Base-by-base conservation (phyloP, 768 basidiomycete species). In the Termitomyces sp. region DNA sequence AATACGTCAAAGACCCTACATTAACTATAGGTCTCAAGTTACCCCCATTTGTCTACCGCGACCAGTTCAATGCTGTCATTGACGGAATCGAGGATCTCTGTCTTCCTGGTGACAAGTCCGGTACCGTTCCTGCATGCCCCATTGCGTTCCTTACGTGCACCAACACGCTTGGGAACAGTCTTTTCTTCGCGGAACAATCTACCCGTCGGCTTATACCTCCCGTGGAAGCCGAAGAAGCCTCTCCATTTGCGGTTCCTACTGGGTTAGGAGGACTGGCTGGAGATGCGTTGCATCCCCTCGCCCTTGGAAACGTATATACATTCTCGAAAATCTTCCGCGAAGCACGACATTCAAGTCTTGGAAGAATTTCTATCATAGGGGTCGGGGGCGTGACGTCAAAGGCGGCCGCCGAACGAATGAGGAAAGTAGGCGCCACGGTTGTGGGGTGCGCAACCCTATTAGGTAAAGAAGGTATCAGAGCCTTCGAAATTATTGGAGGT, bases 91-190 rank as follows among this genome's bases (percentile, higher is more conserved):
- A 72, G 37, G 64, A 65, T n/a, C 76, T 84, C 54, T 72, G 76
- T 34, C 55, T 64, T 43, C 48, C 60, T 12, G 48, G 45, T 22
- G 40, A 48, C 53, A 60, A 56, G 22, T 34, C 44, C 43, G 39
- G 18, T 22, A 46, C 55, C 34, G 49, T 30, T 18, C 46, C 49
- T 46, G 64, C 55, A 32, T 69, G 70, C 53, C 82, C 87, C 6
- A 77, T 93, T 61, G 79, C 89, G 12, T 94, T 91, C 72, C 67
- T 93, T 65, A 88, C 88, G 13, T 86, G 88, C 66, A 91, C 88
- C 26, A 93, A 93, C 67, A 93, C 91, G 3, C 78, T 94, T 18
- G 91, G 91, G 26, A 85, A 82, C 57, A 77, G 83, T 33, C 71
- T 93, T 50, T 71, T 87, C 36, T 89, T 89, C 63, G 64, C 76